Evolutionary conservation across 208 protist species (phyloP), one percentile per base, ranked within the genome.

Genomic region (Acanthamoeba divionensis): DNA sequence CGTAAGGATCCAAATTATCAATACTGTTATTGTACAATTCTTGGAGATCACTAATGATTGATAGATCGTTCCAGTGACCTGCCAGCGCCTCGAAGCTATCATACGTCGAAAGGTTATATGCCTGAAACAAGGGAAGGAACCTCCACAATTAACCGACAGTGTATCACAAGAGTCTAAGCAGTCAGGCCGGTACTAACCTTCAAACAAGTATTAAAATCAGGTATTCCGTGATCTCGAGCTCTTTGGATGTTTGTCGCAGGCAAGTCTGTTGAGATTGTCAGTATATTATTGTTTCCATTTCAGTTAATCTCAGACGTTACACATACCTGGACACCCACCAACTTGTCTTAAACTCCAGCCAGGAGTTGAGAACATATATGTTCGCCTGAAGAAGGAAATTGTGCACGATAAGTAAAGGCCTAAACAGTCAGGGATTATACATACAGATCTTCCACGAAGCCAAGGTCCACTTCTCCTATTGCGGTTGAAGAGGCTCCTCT

Each of bases 351-450:
- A 52, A 15, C 63, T 83, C 73, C 73, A 83, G 4, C 50, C 63
- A 21, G 73, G 73, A 8, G 73, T 83, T 47, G 73, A 83, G 73
- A 83, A 83, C 73, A 83, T 83, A 38, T 83, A 83, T 29, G 57
- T 83, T 12, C 66, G 66, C 6, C 66, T 75, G 6, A 65, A 2
- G 55, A n/a, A 29, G 55, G 55, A 36, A 29, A 57, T 18, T 18
- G 15, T n/a, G 18, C 60, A n/a, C 10, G 60, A 67, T n/a, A n/a
- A 67, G 60, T 8, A 67, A 15, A 15, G 60, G 60, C 10, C 26
- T 67, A 8, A 67, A 67, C 8, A 65, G 57, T n/a, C n/a, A 65
- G 33, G 57, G 10, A 6, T 4, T 73, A 31, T 5, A 57, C 71
- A 50, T 57, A 82, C 73, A 83, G 24, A 41, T 83, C 73, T 7